Percentiles rank a stretch among this genome's conserved stretches.
These are phyloP conservation scores for Marasmius sp. DNA, from an alignment of 1,284 basidiomycete genomes.

Conservation along the genomic window DNA sequence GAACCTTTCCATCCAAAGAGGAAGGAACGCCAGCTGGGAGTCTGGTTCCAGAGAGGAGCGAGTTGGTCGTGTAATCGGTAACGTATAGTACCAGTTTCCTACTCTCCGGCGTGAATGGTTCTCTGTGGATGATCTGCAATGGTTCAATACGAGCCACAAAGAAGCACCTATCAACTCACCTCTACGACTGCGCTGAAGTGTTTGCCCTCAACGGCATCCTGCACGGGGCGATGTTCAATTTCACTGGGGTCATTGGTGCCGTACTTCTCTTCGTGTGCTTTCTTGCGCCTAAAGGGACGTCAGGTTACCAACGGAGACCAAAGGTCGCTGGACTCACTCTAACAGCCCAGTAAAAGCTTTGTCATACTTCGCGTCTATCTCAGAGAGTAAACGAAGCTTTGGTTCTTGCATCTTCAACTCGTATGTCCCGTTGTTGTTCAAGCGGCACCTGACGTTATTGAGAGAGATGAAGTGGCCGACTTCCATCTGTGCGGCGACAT, in stretches of 20 bases:
- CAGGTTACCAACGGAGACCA: background rate
- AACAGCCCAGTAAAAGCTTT: conserved; percentile 48
- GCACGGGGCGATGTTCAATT: conserved; percentile 47
- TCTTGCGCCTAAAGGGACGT: conserved; percentile 48
- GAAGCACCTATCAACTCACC: conserved; percentile 33
- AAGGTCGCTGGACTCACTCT: conserved; percentile 38
- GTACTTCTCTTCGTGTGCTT: conserved; percentile 39
- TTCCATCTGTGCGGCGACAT: conserved; percentile 42
- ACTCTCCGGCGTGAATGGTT: conserved; percentile 28
- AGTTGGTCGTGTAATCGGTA: conserved; percentile 65
- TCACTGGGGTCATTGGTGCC: conserved; percentile 24
- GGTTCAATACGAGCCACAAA: conserved; percentile 8
- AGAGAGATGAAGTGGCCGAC: conserved; percentile 54
- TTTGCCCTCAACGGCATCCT: conserved; percentile 39
- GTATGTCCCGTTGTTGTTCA: conserved; percentile 37
- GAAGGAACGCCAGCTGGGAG: conserved; percentile 35
- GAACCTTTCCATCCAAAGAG: conserved; percentile 46
- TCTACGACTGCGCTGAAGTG: conserved; percentile 61
- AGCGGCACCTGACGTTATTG: conserved; percentile 51
- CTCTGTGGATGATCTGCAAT: conserved; percentile 44
- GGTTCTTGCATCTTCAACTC: conserved; percentile 53
- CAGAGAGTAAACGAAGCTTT: conserved; percentile 46
- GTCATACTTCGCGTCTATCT: conserved; percentile 35
- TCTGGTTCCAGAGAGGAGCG: conserved; percentile 35
- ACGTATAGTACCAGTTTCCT: conserved; percentile 46